A percentile compares a stretch with the other conserved stretches of the same genome.
Conservation (phyloP, 1,284 basidiomycete genomes). For the Cutaneotrichosporon cutaneum region DNA sequence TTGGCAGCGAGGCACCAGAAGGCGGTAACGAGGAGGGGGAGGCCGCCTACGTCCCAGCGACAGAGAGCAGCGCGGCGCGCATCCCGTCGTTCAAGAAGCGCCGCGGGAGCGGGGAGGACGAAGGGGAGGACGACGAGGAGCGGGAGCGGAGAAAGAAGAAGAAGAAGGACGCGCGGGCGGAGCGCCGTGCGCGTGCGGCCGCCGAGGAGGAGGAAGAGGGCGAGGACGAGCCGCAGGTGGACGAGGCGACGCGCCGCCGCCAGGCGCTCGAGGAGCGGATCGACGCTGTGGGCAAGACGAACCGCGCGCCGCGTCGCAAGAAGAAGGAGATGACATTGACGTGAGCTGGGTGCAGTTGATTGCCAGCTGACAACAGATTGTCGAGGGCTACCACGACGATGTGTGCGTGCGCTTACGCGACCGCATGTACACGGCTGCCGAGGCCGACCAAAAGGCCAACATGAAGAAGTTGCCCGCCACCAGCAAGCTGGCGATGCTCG, state of each 20-base stretch:
- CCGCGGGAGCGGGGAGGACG: slow-evolving; percentile 53
- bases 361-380: slow-evolving; percentile 45
- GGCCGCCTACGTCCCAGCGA: slow-evolving; percentile 65
- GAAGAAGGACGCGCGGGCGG: slow-evolving; percentile 54
- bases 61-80: slow-evolving; percentile 44
- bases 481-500: slow-evolving; percentile 78
- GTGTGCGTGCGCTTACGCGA: slow-evolving; percentile 81
- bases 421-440: slow-evolving; percentile 82
- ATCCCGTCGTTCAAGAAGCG: slow-evolving; percentile 53
- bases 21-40: slow-evolving; percentile 52
- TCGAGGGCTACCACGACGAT: slow-evolving; percentile 88
- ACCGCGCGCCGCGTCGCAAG: slow-evolving; percentile 67
- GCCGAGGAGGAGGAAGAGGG: slow-evolving; percentile 27
- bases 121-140: slow-evolving; percentile 57
- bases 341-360: slow-evolving; percentile 31
- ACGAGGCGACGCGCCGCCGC: slow-evolving; percentile 33
- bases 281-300: slow-evolving; percentile 79
- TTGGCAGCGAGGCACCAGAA: slow-evolving; percentile 6
- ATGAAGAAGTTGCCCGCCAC: slow-evolving; percentile 78
- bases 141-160: slow-evolving; percentile 52
- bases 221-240: slow-evolving; percentile 46
- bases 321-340: slow-evolving; percentile 63
- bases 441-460: slow-evolving; percentile 80
- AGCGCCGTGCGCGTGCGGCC: slow-evolving; percentile 34
- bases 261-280: slow-evolving; percentile 54